A percentile compares a stretch with the other conserved stretches of the same genome.
These are phyloP conservation scores for Gossypium stocksii DNA, from an alignment of 345 rosid genomes.

Conservation along the genomic window DNA sequence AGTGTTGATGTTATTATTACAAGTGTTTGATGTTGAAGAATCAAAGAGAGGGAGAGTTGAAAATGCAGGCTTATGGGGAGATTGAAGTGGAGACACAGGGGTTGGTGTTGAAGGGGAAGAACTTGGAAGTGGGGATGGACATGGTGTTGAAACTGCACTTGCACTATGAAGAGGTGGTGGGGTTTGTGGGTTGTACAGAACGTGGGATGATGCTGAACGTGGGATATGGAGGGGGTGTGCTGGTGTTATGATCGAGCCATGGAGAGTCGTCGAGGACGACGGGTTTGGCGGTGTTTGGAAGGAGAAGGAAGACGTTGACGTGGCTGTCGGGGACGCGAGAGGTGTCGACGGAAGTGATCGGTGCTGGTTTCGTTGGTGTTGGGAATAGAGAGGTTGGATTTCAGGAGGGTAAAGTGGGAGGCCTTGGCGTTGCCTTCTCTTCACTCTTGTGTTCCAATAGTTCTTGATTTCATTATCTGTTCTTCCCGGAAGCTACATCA, in stretches of 20 bases:
- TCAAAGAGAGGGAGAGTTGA: slow-evolving; percentile 48
- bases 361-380: neutral
- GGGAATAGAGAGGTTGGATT: slow-evolving; percentile 30
- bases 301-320: slow-evolving; percentile 21
- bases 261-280: neutral
- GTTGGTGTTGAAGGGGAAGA: slow-evolving; percentile 24
- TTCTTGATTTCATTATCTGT: slow-evolving; percentile 77
- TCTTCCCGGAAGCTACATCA: slow-evolving; percentile 21
- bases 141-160: slow-evolving; percentile 14
- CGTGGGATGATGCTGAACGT: neutral
- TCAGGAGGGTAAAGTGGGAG: slow-evolving; percentile 63
- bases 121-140: slow-evolving; percentile 20
- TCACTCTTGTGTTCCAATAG: slow-evolving; percentile 70
- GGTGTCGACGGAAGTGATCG: slow-evolving; percentile 22
- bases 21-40: neutral
- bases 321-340: slow-evolving; percentile 16
- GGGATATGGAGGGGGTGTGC: neutral
- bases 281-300: slow-evolving; percentile 23
- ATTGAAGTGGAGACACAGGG: slow-evolving; percentile 28
- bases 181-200: neutral
- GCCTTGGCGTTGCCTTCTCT: slow-evolving; percentile 61
- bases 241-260: neutral
- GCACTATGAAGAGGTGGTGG: neutral
- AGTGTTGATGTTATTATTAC: neutral
- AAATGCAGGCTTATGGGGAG: slow-evolving; percentile 31